Base-by-base conservation (phyloP, 2,329 filamentous ascomycete genomes). In the Trichoderma guizhouense region DNA sequence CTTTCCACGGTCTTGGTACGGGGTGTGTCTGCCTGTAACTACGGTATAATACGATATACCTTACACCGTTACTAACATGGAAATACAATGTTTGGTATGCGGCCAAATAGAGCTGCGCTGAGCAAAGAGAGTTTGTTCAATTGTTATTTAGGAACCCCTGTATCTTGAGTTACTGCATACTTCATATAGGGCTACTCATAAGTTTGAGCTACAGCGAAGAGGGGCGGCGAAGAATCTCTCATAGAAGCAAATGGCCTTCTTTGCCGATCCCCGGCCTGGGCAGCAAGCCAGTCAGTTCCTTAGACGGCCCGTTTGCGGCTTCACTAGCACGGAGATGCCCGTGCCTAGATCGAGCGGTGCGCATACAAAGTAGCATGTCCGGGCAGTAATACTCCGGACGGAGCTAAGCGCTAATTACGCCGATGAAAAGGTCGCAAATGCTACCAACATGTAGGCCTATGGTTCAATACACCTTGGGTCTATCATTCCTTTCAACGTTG, bases 261-360 rank as follows among this genome's bases (percentile, higher is more conserved):
- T 47, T n/a, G 55, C 11, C 26, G 21, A 61, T 61, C 36, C 66
- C 28, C 24, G 66, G 26, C 63, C 64, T 5, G 6, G 14, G 34
- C 5, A 36, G 14, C 34, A 36, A 36, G 6, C 34, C 34, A 36
- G 34, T 36, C 34, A 36, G 34, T 36, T 14, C 2, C 65, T 28
- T 60, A 36, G 47, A 60, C 65, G 65, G 65, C 65, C 65, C 65
- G 65, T 69, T 61, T 61, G 58, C 39, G 36, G 55, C 34, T 69
- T 47, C 32, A n/a, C 24, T 55, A 55, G 32, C 26, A 57, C 64
- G 64, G 51, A 39, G 51, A 60, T 68, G 65, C 55, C 65, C 55
- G 53, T 68, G 14, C 34, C 65, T 30, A 28, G 34, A 34, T 15
- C 24, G 39, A 43, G 39, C 39, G 39, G 39, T 8, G 7, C 39